Conservation (phyloP, 352 stramenopile species). For the Pilasporangium apinafurcum region DNA sequence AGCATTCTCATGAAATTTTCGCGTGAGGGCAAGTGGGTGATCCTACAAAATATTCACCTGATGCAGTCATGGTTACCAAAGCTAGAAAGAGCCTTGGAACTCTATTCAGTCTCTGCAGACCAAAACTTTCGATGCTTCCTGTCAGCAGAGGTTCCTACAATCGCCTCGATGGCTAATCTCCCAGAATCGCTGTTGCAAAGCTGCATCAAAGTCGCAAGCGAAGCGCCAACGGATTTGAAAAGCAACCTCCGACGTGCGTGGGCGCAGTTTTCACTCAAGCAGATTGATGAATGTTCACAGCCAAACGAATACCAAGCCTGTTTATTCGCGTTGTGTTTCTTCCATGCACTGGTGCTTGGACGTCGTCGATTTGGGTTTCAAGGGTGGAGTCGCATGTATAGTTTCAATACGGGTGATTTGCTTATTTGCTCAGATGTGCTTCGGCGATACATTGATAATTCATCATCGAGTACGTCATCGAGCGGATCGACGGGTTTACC, state of each 20-base stretch:
- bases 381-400: slow-evolving; percentile 91
- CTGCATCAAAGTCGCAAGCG: slow-evolving; percentile 85
- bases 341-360: slow-evolving; percentile 90
- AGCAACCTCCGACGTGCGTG: slow-evolving; percentile 79
- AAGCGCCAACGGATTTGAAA: slow-evolving; percentile 75
- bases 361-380: slow-evolving; percentile 87
- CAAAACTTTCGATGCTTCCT: slow-evolving; percentile 93
- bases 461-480: background rate
- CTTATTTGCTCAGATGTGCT: slow-evolving; percentile 87
- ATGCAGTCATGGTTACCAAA: slow-evolving; percentile 88
- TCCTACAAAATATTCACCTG: slow-evolving; percentile 90
- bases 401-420: slow-evolving; percentile 94
- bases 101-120: slow-evolving; percentile 81
- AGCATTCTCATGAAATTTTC: slow-evolving; percentile 60
- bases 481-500: slow-evolving; percentile 32
- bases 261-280: slow-evolving; percentile 72
- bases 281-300: slow-evolving; percentile 63
- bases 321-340: slow-evolving; percentile 93
- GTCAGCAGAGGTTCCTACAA: slow-evolving; percentile 85
- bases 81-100: slow-evolving; percentile 72
- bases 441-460: slow-evolving; percentile 53
- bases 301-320: slow-evolving; percentile 89
- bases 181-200: slow-evolving; percentile 78
- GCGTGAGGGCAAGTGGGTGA: slow-evolving; percentile 80
- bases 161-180: slow-evolving; percentile 86